phyloP scores from a whole-genome alignment of 768 basidiomycete genomes.

The Trametes cubensis region DNA sequence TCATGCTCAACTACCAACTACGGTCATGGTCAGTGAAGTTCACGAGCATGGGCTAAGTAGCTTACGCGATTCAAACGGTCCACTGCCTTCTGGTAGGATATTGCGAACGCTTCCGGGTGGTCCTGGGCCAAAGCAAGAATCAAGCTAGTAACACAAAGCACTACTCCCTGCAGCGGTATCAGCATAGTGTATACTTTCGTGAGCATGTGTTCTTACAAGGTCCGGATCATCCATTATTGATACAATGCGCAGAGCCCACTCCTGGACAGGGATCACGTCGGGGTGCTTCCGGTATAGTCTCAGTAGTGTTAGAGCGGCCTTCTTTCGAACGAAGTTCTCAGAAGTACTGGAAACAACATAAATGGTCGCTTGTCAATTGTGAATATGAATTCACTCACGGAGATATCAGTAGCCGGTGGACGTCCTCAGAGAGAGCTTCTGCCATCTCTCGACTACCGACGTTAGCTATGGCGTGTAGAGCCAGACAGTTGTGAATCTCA shows the following conservation, averaged over 20 bases:
- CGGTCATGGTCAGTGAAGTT: neutral
- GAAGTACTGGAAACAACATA: slow-evolving; percentile 66
- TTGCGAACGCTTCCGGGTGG: slow-evolving; percentile 84
- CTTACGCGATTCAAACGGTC: slow-evolving; percentile 82
- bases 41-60: slow-evolving; percentile 8
- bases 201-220: slow-evolving; percentile 50
- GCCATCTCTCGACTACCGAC: slow-evolving; percentile 99
- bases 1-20: slow-evolving; percentile 92
- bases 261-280: slow-evolving; percentile 87
- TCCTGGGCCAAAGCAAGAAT: slow-evolving; percentile 95
- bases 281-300: slow-evolving; percentile 96
- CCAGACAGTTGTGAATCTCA: slow-evolving; percentile 94
- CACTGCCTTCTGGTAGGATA: slow-evolving; percentile 94
- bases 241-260: slow-evolving; percentile 95
- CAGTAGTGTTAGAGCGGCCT: slow-evolving; percentile 91
- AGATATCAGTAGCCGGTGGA: slow-evolving; percentile 92
- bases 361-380: neutral
- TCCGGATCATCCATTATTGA: slow-evolving; percentile 95
- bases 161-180: slow-evolving; percentile 71
- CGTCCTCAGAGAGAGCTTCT: slow-evolving; percentile 90
- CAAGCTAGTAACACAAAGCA: slow-evolving; percentile 89
- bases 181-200: neutral
- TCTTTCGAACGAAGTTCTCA: slow-evolving; percentile 95
- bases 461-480: slow-evolving; percentile 97
- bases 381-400: slow-evolving; percentile 56